Evolutionary conservation across 768 basidiomycete species (phyloP), one percentile per base, ranked within the genome.

Genomic region (Tulasnella sp.): DNA sequence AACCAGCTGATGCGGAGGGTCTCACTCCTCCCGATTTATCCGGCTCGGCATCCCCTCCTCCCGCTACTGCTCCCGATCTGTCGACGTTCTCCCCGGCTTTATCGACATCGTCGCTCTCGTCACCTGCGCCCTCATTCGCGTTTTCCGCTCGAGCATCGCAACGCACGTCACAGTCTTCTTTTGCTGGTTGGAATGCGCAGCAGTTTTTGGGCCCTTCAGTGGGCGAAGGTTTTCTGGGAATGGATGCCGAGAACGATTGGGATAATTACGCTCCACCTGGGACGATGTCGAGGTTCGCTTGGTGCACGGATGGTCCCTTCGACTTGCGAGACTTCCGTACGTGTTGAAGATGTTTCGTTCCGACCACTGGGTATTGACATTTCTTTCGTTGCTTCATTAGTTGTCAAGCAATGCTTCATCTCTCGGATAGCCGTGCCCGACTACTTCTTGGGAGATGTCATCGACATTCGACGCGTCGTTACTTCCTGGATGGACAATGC

Each of bases 381-480:
- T 55, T 40, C 55, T 75, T 44, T 46, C 15, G 4, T n/a, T 6
- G 32, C 32, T 61, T 55, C 23, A 15, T 29, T n/a, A 75, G 89
- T 95, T 77, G 90, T 93, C 72, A 96, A 95, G 83, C 94, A 95
- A 83, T 94, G 91, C 82, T 95, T 94, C 83, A 93, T 95, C 81
- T 95, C 93, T 78, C 83, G 92, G 90, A 86, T 92, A 29, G 82
- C 86, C 32, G 88, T 94, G 83, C 94, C 95, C 3, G 82, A 85
- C 2, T 96, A 93, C 92, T 83, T 95, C 42, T 87, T 85, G 77
- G 91, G 90, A 74, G 90, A 93, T 81, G 85, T 94, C 57, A 84
- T 96, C 78, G 93, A 96, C 82, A 90, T 93, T 42, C 90, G 93
- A 70, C 87, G 85, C 78, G 80, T 87, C 16, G 91, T 93, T 55